Conservation (phyloP, 257 asterid species). For the Leptodermis oblonga region DNA sequence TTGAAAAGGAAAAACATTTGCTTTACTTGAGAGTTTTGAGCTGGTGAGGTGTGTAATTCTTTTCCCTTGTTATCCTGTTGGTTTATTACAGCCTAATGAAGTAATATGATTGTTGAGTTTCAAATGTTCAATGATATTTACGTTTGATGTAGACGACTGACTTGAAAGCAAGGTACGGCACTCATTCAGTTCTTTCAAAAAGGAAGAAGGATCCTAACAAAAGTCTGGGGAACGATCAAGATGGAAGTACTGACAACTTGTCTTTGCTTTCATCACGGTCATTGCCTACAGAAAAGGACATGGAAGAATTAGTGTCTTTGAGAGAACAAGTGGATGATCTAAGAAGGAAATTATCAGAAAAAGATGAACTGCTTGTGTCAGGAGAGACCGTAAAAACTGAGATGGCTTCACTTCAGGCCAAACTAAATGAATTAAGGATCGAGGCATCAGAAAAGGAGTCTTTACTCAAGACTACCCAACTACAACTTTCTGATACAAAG, state of each 20-base stretch:
- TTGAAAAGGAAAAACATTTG: not conserved
- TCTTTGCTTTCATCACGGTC: constrained; percentile 52
- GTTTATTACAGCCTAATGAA: not conserved
- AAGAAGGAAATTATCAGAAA: constrained; percentile 60
- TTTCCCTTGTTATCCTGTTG: not conserved
- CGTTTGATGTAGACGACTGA: constrained; percentile 50
- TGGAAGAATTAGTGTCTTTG: constrained; percentile 67
- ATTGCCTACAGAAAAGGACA: constrained; percentile 59
- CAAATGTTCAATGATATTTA: constrained; percentile 20
- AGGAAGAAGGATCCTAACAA: constrained; percentile 46
- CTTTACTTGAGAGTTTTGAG: not conserved
- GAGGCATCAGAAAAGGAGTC: constrained; percentile 69
- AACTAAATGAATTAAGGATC: constrained; percentile 46
- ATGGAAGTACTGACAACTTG: constrained; percentile 42
- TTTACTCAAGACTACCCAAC: constrained; percentile 58
- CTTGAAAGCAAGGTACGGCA: constrained; percentile 44
- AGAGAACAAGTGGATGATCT: constrained; percentile 74
- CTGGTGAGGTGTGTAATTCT: not conserved
- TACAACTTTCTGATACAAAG: constrained; percentile 84
- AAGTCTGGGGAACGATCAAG: constrained; percentile 34
- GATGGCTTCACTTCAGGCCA: constrained; percentile 42
- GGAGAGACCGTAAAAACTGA: constrained; percentile 56
- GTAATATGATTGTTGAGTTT: not conserved
- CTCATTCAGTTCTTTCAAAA: constrained; percentile 42
- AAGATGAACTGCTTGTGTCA: constrained; percentile 73